phyloP scores from a whole-genome alignment of 345 rosid genomes.

The Bruguiera sexangula region DNA sequence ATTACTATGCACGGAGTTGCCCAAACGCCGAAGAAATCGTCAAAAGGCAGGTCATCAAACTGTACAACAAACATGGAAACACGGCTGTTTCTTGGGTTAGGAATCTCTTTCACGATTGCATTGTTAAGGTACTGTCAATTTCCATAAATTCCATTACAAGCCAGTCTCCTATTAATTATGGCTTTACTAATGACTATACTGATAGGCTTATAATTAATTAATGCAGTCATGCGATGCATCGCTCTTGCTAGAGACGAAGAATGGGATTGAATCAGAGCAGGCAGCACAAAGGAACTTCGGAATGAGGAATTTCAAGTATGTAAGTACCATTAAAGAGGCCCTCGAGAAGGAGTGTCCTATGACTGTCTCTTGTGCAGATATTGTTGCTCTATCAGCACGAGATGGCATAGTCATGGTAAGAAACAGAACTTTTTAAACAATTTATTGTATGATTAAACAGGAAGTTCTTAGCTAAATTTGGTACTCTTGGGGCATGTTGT shows the following conservation, averaged over 20 bases:
- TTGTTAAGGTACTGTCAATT: constrained; percentile 39
- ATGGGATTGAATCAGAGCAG: constrained; percentile 61
- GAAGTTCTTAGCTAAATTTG: too few relatives aligned
- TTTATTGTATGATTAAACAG: too few relatives aligned
- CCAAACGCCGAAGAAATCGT: constrained; percentile 81
- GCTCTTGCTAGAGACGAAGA: constrained; percentile 50
- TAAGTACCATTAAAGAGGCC: constrained; percentile 66
- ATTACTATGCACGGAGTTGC: constrained; percentile 61
- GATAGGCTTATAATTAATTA: not conserved
- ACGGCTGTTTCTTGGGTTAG: constrained; percentile 90
- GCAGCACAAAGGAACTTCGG: constrained; percentile 64
- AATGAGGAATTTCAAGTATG: constrained; percentile 84
- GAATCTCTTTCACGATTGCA: constrained; percentile 88
- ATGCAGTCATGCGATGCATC: constrained; percentile 81
- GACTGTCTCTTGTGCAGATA: constrained; percentile 86
- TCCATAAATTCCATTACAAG: not conserved
- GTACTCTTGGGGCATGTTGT: not conserved
- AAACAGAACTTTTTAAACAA: not conserved
- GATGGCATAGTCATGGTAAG: constrained; percentile 72
- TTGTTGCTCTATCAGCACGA: constrained; percentile 75
- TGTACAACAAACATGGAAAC: constrained; percentile 76
- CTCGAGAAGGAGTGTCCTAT: constrained; percentile 63
- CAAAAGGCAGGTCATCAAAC: constrained; percentile 54
- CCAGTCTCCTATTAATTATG: not conserved
- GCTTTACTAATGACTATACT: not conserved